A percentile compares a stretch with the other conserved stretches of the same genome.
These are phyloP conservation scores for Rhizoctonia solani DNA, from an alignment of 1,284 basidiomycete genomes.

Conservation along the genomic window DNA sequence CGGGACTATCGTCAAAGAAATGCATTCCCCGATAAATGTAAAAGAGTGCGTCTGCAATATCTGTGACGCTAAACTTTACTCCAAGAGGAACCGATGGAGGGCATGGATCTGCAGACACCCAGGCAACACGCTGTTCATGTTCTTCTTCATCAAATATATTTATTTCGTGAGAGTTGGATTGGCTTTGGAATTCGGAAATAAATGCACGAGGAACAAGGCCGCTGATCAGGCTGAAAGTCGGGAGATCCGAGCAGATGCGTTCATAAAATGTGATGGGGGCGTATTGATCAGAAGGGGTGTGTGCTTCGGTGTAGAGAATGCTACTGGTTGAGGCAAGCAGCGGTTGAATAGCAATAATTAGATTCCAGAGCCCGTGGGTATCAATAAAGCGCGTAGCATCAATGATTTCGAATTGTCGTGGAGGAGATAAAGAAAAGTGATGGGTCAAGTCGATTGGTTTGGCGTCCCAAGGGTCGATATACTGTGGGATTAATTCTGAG, in stretches of 20 bases:
- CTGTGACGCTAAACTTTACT: neutral
- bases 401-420: constrained; percentile 53
- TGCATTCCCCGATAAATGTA: constrained; percentile 8
- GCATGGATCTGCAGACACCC: neutral
- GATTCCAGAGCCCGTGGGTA: constrained; percentile 45
- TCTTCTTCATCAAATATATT: neutral
- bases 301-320: constrained; percentile 10
- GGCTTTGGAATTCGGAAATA: constrained; percentile 1
- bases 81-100: neutral
- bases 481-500: no score
- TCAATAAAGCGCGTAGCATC: constrained; percentile 59
- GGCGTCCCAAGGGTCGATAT: constrained; percentile 50
- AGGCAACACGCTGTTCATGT: neutral
- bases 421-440: constrained; percentile 43
- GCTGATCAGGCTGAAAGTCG: neutral
- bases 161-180: constrained; percentile 2
- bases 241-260: neutral
- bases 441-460: constrained; percentile 44
- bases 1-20: neutral
- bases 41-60: constrained; percentile 1
- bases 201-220: constrained; percentile 14
- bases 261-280: neutral
- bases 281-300: neutral
- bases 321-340: constrained; percentile 5
- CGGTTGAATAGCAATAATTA: constrained; percentile 7